A percentile compares a stretch with the other conserved stretches of the same genome.
These are phyloP conservation scores for Macadamia integrifolia DNA, from an alignment of 164 flowering plant species.

Conservation along the genomic window DNA sequence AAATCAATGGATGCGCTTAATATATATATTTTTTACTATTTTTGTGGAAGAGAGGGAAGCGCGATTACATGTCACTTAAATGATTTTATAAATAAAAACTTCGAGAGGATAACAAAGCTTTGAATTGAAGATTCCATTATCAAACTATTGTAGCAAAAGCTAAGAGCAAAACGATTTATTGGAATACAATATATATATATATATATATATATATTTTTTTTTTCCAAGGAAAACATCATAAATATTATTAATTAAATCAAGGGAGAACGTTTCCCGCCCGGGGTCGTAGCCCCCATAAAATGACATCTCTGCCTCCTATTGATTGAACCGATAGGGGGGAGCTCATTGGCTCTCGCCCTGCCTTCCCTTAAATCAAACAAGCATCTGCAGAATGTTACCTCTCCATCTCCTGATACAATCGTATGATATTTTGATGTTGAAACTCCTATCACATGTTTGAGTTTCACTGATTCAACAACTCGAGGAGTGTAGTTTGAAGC, in stretches of 20 bases:
- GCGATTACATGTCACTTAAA: too few relatives aligned
- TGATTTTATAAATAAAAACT: not conserved
- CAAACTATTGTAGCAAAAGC: not conserved
- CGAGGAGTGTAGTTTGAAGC: constrained; percentile 95
- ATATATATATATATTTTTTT: not conserved
- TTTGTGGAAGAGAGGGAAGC: too few relatives aligned
- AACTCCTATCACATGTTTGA: constrained; percentile 55
- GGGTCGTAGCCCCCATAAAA: too few relatives aligned
- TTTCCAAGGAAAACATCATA: too few relatives aligned
- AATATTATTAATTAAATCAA: too few relatives aligned
- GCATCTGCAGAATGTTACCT: constrained; percentile 41
- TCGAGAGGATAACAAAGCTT: not conserved
- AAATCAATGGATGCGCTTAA: too few relatives aligned
- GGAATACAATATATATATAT: not conserved
- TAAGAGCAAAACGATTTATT: not conserved
- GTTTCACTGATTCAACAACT: constrained; percentile 86
- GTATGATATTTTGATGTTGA: constrained; percentile 94
- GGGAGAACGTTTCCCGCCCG: too few relatives aligned
- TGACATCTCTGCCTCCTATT: too few relatives aligned
- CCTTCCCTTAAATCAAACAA: not conserved
- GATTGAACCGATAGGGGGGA: too few relatives aligned
- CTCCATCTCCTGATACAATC: constrained; percentile 87
- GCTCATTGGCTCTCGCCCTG: too few relatives aligned
- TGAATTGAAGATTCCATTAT: not conserved
- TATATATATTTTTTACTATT: too few relatives aligned